Evolutionary conservation across 2,329 filamentous ascomycete species (phyloP).

Genomic region (Sclerotiophoma versabilis): DNA sequence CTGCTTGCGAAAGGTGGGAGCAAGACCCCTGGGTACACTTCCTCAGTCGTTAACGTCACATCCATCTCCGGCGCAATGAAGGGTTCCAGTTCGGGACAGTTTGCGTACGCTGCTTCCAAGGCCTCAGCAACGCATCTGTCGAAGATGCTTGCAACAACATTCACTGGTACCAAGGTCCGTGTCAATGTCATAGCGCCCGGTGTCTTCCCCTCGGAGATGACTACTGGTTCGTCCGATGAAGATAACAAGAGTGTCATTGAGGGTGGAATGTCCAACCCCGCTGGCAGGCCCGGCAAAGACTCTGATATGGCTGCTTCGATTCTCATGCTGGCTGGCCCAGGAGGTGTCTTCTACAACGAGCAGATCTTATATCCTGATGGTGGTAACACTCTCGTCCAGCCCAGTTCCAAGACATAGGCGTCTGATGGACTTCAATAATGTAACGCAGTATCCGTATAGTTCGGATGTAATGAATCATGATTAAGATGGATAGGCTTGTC

Average conservation of each 20-base stretch:
- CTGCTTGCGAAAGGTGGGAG: constrained; percentile 59
- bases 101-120: constrained; percentile 61
- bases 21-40: constrained; percentile 57
- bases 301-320: constrained; percentile 58
- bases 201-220: constrained; percentile 59
- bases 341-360: constrained; percentile 61
- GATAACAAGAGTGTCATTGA: constrained; percentile 57
- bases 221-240: constrained; percentile 53
- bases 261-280: constrained; percentile 53
- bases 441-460: background rate
- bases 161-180: constrained; percentile 52
- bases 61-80: constrained; percentile 62
- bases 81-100: constrained; percentile 57
- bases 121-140: constrained; percentile 56
- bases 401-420: constrained; percentile 18
- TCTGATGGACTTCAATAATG: background rate
- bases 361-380: constrained; percentile 62
- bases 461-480: background rate
- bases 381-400: constrained; percentile 28
- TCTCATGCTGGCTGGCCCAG: constrained; percentile 59
- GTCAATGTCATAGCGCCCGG: constrained; percentile 56
- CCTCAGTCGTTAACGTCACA: constrained; percentile 61
- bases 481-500: background rate
- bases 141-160: constrained; percentile 56
- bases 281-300: constrained; percentile 48